A percentile compares a stretch with the other conserved stretches of the same genome.
phyloP scores from a whole-genome alignment of 257 asterid genomes.

The Lithospermum erythrorhizon region DNA sequence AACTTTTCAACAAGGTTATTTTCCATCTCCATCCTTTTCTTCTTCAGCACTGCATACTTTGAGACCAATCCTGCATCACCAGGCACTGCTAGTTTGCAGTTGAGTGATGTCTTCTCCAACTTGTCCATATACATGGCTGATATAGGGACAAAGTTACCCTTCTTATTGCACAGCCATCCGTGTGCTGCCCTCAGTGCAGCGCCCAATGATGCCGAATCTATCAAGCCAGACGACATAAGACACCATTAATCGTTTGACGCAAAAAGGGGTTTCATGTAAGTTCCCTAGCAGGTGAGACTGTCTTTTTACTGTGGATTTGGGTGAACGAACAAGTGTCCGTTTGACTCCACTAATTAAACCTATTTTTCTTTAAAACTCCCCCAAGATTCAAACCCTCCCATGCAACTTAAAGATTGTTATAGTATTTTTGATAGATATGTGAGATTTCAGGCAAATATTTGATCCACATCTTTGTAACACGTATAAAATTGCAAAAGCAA shows the following conservation, averaged over 20 bases:
- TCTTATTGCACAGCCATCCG: slow-evolving; percentile 74
- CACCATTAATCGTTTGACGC: not conserved
- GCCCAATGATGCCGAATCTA: slow-evolving; percentile 89
- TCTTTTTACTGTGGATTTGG: too few relatives aligned
- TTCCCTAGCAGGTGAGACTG: too few relatives aligned
- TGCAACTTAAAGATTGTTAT: too few relatives aligned
- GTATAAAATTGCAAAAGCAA: too few relatives aligned
- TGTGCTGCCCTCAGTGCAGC: slow-evolving; percentile 95
- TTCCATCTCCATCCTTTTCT: slow-evolving; percentile 73
- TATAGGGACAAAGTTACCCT: slow-evolving; percentile 48
- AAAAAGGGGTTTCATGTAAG: not conserved
- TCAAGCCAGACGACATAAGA: not conserved
- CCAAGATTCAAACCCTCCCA: too few relatives aligned
- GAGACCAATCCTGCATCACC: slow-evolving; percentile 40
- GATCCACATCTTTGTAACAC: too few relatives aligned
- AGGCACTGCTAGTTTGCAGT: slow-evolving; percentile 43
- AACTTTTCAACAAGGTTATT: slow-evolving; percentile 47
- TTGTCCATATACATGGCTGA: slow-evolving; percentile 49
- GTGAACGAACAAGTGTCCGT: too few relatives aligned
- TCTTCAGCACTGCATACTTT: slow-evolving; percentile 56
- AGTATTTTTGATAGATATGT: too few relatives aligned
- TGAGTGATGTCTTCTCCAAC: slow-evolving; percentile 58
- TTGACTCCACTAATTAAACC: too few relatives aligned
- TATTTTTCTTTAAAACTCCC: too few relatives aligned
- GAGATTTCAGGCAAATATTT: too few relatives aligned